A percentile compares a stretch with the other conserved stretches of the same genome.
Evolutionary conservation across 73 alveolate genomes (phyloP).

Genomic region (Tetrahymena borealis): DNA sequence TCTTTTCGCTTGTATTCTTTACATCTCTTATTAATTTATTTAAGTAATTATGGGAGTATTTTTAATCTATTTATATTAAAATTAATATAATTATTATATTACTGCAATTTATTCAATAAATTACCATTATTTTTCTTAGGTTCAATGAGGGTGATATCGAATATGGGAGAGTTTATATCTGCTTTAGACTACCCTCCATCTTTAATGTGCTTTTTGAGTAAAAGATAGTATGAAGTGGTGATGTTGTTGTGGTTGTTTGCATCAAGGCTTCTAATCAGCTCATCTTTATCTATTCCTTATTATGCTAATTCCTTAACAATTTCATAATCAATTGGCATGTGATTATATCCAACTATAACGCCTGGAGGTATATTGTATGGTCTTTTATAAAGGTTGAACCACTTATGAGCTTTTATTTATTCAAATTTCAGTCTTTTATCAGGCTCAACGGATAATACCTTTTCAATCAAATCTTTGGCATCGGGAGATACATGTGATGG

Average conservation of each 20-base stretch:
- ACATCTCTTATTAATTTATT: background rate
- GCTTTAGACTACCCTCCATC: slow-evolving; percentile 58
- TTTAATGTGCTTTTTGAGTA: slow-evolving; percentile 53
- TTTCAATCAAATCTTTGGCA: slow-evolving; percentile 73
- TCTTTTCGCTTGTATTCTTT: background rate
- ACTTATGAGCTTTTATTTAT: slow-evolving; percentile 77
- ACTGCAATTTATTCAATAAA: background rate
- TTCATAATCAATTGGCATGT: slow-evolving; percentile 80
- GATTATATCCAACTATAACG: slow-evolving; percentile 72
- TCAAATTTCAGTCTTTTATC: slow-evolving; percentile 69
- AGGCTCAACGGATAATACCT: slow-evolving; percentile 79
- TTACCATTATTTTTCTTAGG: slow-evolving; percentile 13
- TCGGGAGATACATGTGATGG: slow-evolving; percentile 77
- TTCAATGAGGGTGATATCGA: slow-evolving; percentile 20
- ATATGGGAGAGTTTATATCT: slow-evolving; percentile 32
- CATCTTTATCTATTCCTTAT: slow-evolving; percentile 43
- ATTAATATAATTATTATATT: background rate
- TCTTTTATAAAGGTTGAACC: slow-evolving; percentile 64
- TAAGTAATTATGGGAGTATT: background rate
- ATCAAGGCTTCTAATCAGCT: slow-evolving; percentile 49
- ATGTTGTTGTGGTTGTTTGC: slow-evolving; percentile 66
- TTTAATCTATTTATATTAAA: background rate
- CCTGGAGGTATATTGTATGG: slow-evolving; percentile 49
- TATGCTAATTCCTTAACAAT: slow-evolving; percentile 48
- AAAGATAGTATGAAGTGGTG: slow-evolving; percentile 69